Percentiles rank a stretch among this genome's conserved stretches.
phyloP scores from a whole-genome alignment of 495 filamentous ascomycete species.

The Podospora sp. region DNA sequence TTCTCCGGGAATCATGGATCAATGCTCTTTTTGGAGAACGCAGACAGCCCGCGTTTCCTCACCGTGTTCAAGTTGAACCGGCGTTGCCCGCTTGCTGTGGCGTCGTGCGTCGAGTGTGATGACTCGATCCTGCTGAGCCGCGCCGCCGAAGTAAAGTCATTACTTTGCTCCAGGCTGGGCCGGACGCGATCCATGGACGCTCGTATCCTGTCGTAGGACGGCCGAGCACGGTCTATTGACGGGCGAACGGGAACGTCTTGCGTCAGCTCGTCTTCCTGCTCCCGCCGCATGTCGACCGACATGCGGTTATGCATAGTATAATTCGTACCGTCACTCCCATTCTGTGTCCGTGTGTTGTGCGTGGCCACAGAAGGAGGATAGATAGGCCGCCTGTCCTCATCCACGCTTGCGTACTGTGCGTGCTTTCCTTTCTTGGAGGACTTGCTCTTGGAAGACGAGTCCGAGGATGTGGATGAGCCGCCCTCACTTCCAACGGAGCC shows the following conservation, averaged over 20 bases:
- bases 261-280: conserved; percentile 35
- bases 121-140: conserved; percentile 83
- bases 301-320: conserved; percentile 71
- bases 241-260: conserved; percentile 48
- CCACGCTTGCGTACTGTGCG: conserved; percentile 59
- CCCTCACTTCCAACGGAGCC: conserved; percentile 35
- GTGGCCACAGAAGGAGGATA: conserved; percentile 87
- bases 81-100: conserved; percentile 24
- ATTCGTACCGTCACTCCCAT: conserved; percentile 90
- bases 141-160: conserved; percentile 88
- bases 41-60: conserved; percentile 40
- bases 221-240: conserved; percentile 69
- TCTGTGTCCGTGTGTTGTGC: conserved; percentile 81
- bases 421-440: conserved; percentile 62
- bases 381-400: conserved; percentile 85
- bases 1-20: conserved; percentile 26
- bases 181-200: conserved; percentile 73
- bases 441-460: conserved; percentile 32
- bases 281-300: conserved; percentile 41
- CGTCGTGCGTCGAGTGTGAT: conserved; percentile 51
- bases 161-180: conserved; percentile 79
- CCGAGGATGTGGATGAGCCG: conserved; percentile 47
- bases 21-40: conserved; percentile 42
- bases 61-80: conserved; percentile 40
- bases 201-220: conserved; percentile 77